phyloP scores from a whole-genome alignment of 768 basidiomycete genomes.

The Cyathus striatus region DNA sequence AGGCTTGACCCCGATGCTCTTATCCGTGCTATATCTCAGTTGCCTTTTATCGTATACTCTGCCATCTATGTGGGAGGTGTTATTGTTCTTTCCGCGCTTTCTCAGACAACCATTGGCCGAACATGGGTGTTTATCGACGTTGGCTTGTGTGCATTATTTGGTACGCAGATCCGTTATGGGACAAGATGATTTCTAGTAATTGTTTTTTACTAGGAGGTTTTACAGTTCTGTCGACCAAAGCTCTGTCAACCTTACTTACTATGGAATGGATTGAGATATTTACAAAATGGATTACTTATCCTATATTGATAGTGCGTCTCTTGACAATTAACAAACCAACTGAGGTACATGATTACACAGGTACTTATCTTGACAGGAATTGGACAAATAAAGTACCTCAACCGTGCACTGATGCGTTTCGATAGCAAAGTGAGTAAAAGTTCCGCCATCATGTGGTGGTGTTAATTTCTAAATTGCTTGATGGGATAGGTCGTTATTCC shows the following conservation, averaged over 20 bases:
- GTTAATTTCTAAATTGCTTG: no score
- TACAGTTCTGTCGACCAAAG: conserved; percentile 93
- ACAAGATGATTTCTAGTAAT: no score
- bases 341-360: conserved; percentile 23
- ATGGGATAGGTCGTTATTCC: conserved; percentile 84
- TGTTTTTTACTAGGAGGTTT: conserved; percentile 66
- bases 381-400: conserved; percentile 81
- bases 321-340: background rate
- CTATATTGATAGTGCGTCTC: conserved; percentile 59
- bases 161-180: no score
- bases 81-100: conserved; percentile 58
- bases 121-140: conserved; percentile 81
- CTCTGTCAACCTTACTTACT: conserved; percentile 80
- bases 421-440: conserved; percentile 69
- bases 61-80: conserved; percentile 54
- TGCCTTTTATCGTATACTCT: conserved; percentile 73
- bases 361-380: conserved; percentile 70
- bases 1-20: conserved; percentile 66
- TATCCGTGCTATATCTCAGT: conserved; percentile 61
- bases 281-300: conserved; percentile 78
- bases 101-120: conserved; percentile 57
- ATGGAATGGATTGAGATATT: conserved; percentile 74
- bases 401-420: conserved; percentile 87
- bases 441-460: background rate
- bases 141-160: conserved; percentile 82